phyloP scores from a whole-genome alignment of 2,329 filamentous ascomycete species.

The Elsinoe ampelina region DNA sequence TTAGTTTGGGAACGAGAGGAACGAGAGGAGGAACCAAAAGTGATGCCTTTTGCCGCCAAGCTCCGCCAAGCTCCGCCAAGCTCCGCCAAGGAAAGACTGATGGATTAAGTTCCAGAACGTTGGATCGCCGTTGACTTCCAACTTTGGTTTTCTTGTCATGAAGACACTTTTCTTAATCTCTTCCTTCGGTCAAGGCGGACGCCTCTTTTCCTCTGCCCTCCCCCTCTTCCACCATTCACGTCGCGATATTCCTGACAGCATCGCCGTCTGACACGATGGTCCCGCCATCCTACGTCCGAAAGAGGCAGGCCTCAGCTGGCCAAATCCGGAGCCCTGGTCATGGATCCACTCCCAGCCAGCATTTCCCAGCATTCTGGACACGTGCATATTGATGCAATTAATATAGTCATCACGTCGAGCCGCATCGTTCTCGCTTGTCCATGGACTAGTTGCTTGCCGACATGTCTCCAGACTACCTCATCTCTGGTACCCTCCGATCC shows the following conservation, averaged over 20 bases:
- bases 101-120: neutral
- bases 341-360: slow-evolving; percentile 1
- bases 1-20: no score
- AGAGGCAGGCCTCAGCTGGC: neutral
- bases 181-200: neutral
- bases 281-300: neutral
- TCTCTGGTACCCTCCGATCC: neutral
- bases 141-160: neutral
- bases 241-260: neutral
- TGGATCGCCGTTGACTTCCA: neutral
- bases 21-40: no score
- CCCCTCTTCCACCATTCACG: neutral
- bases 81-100: neutral
- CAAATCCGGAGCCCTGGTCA: neutral
- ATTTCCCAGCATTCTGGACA: slow-evolving; percentile 9
- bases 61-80: neutral
- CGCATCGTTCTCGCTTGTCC: neutral
- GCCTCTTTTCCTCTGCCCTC: slow-evolving; percentile 1
- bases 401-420: neutral
- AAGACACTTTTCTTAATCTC: no score
- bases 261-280: neutral
- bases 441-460: neutral
- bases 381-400: neutral
- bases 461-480: neutral
- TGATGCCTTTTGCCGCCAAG: no score